These are phyloP conservation scores for Yamadazyma laniorum DNA, from an alignment of 805 yeast species.

Conservation along the genomic window DNA sequence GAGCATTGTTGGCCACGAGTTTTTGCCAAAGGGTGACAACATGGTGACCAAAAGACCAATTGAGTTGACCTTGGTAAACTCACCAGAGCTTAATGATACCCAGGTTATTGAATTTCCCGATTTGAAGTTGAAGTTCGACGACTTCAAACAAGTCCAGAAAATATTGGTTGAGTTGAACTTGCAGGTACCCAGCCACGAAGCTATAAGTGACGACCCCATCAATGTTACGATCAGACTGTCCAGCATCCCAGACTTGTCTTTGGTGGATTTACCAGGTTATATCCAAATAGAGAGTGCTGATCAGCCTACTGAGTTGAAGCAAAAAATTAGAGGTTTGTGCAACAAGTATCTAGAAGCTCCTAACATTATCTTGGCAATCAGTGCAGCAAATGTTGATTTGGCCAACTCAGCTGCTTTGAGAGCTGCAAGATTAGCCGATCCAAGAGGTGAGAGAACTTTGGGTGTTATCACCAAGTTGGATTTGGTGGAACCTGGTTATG, in stretches of 20 bases:
- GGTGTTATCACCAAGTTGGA: conserved; percentile 96
- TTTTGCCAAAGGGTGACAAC: conserved; percentile 93
- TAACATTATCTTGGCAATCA: conserved; percentile 90
- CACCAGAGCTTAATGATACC: conserved; percentile 69
- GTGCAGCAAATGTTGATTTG: conserved; percentile 96
- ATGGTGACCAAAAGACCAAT: conserved; percentile 99
- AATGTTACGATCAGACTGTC: conserved; percentile 90
- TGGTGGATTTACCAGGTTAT: conserved; percentile 96
- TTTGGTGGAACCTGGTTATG: conserved; percentile 74
- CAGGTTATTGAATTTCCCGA: conserved; percentile 88
- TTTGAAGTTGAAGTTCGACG: conserved; percentile 76
- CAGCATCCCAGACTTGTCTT: conserved; percentile 79
- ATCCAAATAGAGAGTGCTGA: conserved; percentile 96
- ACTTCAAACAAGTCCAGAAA: conserved; percentile 84
- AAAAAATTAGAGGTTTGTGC: conserved; percentile 75
- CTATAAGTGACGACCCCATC: conserved; percentile 90
- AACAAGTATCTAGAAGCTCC: conserved; percentile 86
- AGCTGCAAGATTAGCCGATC: conserved; percentile 88
- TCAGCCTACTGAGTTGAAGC: conserved; percentile 83
- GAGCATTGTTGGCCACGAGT: conserved; percentile 96
- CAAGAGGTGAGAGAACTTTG: conserved; percentile 90
- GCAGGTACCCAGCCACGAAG: conserved; percentile 85
- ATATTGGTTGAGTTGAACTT: conserved; percentile 84
- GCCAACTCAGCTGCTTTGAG: conserved; percentile 94
- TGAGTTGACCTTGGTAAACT: conserved; percentile 86